Base-by-base conservation (phyloP, 768 basidiomycete genomes). In the Rubroboletus satanas region DNA sequence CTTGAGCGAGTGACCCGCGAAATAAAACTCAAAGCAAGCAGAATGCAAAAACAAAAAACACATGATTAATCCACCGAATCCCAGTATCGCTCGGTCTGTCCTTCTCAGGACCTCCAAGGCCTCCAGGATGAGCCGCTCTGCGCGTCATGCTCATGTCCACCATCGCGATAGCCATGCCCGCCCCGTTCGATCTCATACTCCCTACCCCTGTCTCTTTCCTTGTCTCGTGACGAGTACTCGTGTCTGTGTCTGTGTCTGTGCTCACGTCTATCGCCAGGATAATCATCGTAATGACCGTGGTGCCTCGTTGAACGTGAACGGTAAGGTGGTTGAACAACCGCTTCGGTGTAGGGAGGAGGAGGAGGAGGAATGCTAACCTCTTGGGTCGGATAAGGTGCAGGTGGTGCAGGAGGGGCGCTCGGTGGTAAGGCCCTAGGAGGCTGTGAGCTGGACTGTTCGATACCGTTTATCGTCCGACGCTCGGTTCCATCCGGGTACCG, bases 401-500 rank as follows among this genome's bases (percentile, higher is more conserved):
- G 52, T 14, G 38, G 52, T 28, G 23, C 51, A 32, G 53, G 53
- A 11, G 53, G 55, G 0, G 55, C 45, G 26, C 43, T 45, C 9
- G 51, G 11, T 12, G 26, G 56, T 5, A 70, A 44, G 15, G 61
- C 59, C 50, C 57, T 63, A 17, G 1, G 37, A 33, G 57, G 46
- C 32, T 56, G 54, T 21, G 59, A 18, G 4, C 59, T 32, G 4
- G 68, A 50, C 49, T 78, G 79, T 11, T 79, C 77, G 31, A 87
- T 67, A 11, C 89, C 89, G 54, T 92, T 90, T 62, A 92, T 74
- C 15, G 81, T 85, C 62, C 78, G 77, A 3, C 82, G 72, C 63
- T 87, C 77, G 41, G 80, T 79, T 9, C 89, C 89, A 51, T 90
- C 86, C 6, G 84, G 80, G 52, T 79, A 80, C 8, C 76, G 83